Base-by-base conservation (phyloP, 441 rosid genomes). In the Capsella rubella region DNA sequence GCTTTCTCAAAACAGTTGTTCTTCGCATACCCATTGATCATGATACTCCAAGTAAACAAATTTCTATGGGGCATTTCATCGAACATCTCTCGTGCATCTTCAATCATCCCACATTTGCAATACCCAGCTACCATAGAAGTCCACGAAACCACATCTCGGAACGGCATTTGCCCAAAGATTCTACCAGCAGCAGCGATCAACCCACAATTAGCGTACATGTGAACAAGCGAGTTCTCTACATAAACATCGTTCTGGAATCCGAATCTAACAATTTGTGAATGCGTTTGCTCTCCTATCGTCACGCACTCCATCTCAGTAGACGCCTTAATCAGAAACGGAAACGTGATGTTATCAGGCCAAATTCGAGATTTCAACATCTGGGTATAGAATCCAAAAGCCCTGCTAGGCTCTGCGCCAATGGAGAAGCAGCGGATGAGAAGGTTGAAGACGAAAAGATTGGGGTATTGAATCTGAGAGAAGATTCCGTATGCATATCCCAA, bases 1-100 rank as follows among this genome's bases (percentile, higher is more conserved):
- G 89, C 89, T 81, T 85, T 71, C 27, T 81, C 84, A 43, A 84
- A 90, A 7, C 21, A 58, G 21, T 43, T 63, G 50, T 76, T 87
- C 79, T 68, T 82, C 0, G 81, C 86, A 77, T 89, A 89, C 66
- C 92, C 91, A 64, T 79, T 82, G 3, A 89, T 90, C 92, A 89
- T 89, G 0, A 69, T 59, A 83, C 97, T 84, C 92, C 94, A 89
- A 10, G 94, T 82, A 63, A 89, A 82, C 72, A 90, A 61, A 76
- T 90, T 89, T 77, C 72, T 86, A 39, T 84, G 84, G 0, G 91
- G 94, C 97, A 87, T 89, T 89, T 37, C 81, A 57, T 87, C 94
- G 67, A 89, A 90, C 94, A 87, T 45, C 29, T 70, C 32, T 27
- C 94, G 89, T 6, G 91, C 94, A 28, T 82, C 79, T 4, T 35